Base-by-base conservation (phyloP, 352 stramenopile species). In the Globisporangium paroecandrum region DNA sequence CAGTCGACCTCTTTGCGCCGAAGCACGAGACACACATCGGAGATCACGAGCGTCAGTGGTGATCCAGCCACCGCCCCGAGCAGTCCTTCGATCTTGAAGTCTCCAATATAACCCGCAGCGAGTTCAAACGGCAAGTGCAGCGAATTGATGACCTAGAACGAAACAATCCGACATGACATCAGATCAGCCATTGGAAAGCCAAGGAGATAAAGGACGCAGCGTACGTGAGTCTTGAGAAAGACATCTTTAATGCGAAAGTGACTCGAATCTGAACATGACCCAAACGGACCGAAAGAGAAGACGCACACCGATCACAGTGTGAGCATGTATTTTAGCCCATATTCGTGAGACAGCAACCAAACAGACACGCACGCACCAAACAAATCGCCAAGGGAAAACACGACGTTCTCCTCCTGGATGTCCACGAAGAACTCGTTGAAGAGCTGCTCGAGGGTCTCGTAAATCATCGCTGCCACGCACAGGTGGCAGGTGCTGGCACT, bases 341-440 rank as follows among this genome's bases (percentile, higher is more conserved):
- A 9, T 49, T 38, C 0, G 10, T 5, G 46, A 18, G 6, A n/a
- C 8, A 43, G 1, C n/a, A 38, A 12, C 18, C 61, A 66, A 3
- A n/a, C 18, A 59, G 6, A 8, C 24, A 58, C 4, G 5, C 29
- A 90, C 82, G 5, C 29, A 90, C 82, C 83, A 29, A 93, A 93
- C 38, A 93, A 73, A 32, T 93, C 85, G 18, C 85, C 85, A 34
- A 89, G 77, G 29, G 85, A 90, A 64, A 93, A 87, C 15, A 69
- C 75, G 55, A 91, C 72, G 43, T 85, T 85, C 32, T 72, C 65
- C 64, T 89, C 80, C 24, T 77, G 62, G 24, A 91, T 70, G 51
- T 89, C 71, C 47, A 85, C 71, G 62, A 91, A 91, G 62, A 93
- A 79, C 75, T 93, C 85, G 65, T 66, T 58, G 41, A 93, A 66